Conservation (phyloP, 306 rosid genomes). For the Gleditsia sinensis region DNA sequence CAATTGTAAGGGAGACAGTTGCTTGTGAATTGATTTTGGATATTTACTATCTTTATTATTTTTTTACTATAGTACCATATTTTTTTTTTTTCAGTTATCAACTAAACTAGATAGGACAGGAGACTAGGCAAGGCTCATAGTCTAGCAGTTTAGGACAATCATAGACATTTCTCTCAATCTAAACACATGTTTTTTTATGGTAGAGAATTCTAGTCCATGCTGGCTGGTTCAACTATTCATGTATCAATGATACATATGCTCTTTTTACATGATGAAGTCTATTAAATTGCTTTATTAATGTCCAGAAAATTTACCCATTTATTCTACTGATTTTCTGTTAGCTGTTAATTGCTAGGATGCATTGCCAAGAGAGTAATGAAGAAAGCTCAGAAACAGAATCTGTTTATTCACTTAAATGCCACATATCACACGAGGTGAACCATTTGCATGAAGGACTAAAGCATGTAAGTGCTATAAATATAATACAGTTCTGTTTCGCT, state of each 20-base stretch:
- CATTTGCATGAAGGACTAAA: constrained; percentile 97
- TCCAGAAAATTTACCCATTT: constrained; percentile 3
- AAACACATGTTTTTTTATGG: background rate
- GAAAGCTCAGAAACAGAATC: constrained; percentile 97
- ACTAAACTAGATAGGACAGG: background rate
- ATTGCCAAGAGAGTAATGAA: constrained; percentile 95
- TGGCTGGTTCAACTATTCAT: constrained; percentile 18
- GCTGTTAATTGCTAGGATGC: constrained; percentile 61
- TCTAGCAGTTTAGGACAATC: constrained; percentile 4
- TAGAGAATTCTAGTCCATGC: constrained; percentile 13
- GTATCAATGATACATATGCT: constrained; percentile 2
- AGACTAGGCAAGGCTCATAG: background rate
- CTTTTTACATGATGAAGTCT: background rate
- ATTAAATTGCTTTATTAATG: constrained; percentile 18
- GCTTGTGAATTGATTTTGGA: background rate
- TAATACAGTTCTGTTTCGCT: constrained; percentile 5
- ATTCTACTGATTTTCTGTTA: constrained; percentile 33
- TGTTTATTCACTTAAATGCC: constrained; percentile 95
- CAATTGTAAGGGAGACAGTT: background rate
- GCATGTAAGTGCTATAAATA: constrained; percentile 66
- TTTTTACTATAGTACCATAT: background rate
- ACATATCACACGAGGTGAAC: constrained; percentile 98
- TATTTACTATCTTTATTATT: no score
- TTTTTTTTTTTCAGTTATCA: background rate
- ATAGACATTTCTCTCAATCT: background rate